Evolutionary conservation across 2,329 filamentous ascomycete genomes (phyloP).

Genomic region (Alternaria sp.): DNA sequence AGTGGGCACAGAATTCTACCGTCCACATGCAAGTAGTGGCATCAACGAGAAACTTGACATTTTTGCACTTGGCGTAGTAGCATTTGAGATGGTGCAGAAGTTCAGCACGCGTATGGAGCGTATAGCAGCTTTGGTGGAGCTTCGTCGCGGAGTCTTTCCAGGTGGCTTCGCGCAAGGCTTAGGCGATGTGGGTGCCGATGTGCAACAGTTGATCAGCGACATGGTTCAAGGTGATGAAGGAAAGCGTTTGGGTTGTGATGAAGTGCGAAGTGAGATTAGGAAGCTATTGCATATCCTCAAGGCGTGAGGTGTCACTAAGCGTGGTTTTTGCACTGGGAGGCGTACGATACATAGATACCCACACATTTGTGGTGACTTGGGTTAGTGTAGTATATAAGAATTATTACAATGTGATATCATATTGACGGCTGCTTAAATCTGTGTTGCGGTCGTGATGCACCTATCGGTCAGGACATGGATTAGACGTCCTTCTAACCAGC

Average conservation of each 20-base stretch:
- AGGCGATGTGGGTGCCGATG: constrained; percentile 28
- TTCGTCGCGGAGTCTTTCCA: constrained; percentile 47
- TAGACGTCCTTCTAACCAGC: no score
- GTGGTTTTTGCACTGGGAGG: background rate
- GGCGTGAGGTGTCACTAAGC: background rate
- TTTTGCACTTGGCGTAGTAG: constrained; percentile 68
- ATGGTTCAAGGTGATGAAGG: constrained; percentile 48
- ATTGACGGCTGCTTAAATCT: background rate
- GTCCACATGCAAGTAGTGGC: constrained; percentile 53
- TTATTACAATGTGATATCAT: no score
- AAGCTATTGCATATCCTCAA: constrained; percentile 30
- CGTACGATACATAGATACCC: background rate
- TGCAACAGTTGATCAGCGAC: constrained; percentile 38
- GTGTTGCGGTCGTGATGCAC: background rate
- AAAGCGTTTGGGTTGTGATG: constrained; percentile 40
- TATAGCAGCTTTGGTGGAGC: constrained; percentile 42
- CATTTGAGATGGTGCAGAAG: constrained; percentile 68
- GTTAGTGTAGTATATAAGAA: background rate
- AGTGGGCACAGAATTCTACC: constrained; percentile 71
- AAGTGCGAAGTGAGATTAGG: constrained; percentile 37
- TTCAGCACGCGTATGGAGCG: constrained; percentile 58
- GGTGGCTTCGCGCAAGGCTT: constrained; percentile 34
- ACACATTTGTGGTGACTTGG: background rate
- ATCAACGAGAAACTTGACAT: constrained; percentile 66
- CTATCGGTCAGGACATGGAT: no score